These are phyloP conservation scores for Candida coquimbonensis DNA, from an alignment of 805 yeast species.

Conservation along the genomic window DNA sequence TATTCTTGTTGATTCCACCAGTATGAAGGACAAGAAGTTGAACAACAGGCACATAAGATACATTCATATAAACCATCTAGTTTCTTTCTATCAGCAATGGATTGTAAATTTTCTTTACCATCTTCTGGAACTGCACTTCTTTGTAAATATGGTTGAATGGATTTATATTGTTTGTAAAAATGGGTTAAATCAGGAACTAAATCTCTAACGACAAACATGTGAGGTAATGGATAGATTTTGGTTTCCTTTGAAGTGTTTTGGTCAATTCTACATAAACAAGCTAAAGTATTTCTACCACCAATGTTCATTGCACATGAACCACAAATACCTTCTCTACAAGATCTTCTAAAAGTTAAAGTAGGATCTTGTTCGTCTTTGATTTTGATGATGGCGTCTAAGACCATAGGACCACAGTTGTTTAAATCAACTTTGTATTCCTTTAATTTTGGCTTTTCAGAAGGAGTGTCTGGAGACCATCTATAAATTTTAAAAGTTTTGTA, in stretches of 20 bases:
- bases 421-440: slow-evolving; percentile 79
- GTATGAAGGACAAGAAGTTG: slow-evolving; percentile 97
- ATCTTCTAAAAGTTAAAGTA: slow-evolving; percentile 92
- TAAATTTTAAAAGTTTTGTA: slow-evolving; percentile 85
- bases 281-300: slow-evolving; percentile 94
- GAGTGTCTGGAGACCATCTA: slow-evolving; percentile 98
- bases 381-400: slow-evolving; percentile 87
- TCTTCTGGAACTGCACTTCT: slow-evolving; percentile 70
- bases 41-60: slow-evolving; percentile 24
- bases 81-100: slow-evolving; percentile 88
- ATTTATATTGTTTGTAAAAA: slow-evolving; percentile 96
- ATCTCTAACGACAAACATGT: slow-evolving; percentile 96
- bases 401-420: slow-evolving; percentile 95
- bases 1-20: slow-evolving; percentile 99
- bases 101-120: slow-evolving; percentile 89
- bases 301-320: slow-evolving; percentile 99
- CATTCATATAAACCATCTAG: too few relatives aligned
- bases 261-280: slow-evolving; percentile 93
- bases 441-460: slow-evolving; percentile 84
- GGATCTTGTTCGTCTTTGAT: slow-evolving; percentile 96
- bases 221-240: slow-evolving; percentile 95
- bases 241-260: slow-evolving; percentile 63
- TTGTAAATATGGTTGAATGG: slow-evolving; percentile 94
- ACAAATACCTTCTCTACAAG: slow-evolving; percentile 99
- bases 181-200: slow-evolving; percentile 96